Evolutionary conservation across 331 rosid species (phyloP).

Genomic region (Quercus tomentella): DNA sequence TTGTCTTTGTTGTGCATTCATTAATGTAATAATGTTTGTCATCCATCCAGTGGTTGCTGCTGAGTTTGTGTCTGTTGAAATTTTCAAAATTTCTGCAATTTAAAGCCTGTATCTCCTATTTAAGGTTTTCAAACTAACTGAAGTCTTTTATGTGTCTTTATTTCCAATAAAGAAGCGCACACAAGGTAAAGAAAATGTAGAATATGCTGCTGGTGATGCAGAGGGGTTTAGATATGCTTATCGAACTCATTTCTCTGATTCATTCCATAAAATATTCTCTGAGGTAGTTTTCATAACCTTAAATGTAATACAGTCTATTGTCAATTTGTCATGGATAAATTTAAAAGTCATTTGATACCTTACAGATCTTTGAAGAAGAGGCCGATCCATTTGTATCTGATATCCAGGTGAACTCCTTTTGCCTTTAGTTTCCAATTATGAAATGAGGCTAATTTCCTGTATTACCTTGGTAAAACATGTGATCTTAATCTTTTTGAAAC

Average conservation of each 20-base stretch:
- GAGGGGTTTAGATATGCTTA: constrained; percentile 62
- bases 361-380: constrained; percentile 83
- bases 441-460: constrained; percentile 13
- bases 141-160: constrained; percentile 18
- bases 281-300: constrained; percentile 48
- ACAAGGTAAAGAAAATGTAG: constrained; percentile 42
- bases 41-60: not conserved
- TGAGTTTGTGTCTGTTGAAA: constrained; percentile 4
- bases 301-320: not conserved
- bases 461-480: constrained; percentile 21
- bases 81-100: constrained; percentile 19
- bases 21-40: not conserved
- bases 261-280: constrained; percentile 82
- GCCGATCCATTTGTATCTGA: constrained; percentile 53
- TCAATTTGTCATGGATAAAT: not conserved
- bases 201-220: constrained; percentile 42
- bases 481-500: constrained; percentile 11
- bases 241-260: constrained; percentile 74
- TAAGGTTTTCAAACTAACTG: constrained; percentile 18
- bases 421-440: constrained; percentile 2
- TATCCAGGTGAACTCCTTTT: constrained; percentile 57
- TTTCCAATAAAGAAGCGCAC: constrained; percentile 38
- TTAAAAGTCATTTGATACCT: constrained; percentile 16
- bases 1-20: not conserved
- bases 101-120: constrained; percentile 10